Evolutionary conservation across 805 yeast genomes (phyloP), one percentile per base, ranked within the genome.

Genomic region (Kluyveromyces lactis): DNA sequence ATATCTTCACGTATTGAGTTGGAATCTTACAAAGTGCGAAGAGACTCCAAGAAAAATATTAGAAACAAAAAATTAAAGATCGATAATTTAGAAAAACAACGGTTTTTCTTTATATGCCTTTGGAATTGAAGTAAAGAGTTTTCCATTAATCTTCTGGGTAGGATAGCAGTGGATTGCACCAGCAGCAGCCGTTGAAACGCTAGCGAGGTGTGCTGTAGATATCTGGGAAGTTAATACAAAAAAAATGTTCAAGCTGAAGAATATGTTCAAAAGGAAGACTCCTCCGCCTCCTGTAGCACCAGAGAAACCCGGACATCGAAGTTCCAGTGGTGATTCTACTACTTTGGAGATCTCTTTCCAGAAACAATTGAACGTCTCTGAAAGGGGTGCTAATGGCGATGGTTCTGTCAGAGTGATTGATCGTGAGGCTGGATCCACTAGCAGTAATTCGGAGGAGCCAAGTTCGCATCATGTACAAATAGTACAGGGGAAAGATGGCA

Each of bases 251-350:
- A 46, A 47, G 46, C 38, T 47, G 31, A 47, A 48, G 39, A 45
- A 43, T 29, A 38, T 47, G 18, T 42, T 49, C 38, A 45, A 47
- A 21, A 46, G 45, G 36, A 49, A 48, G 33, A 48, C 45, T 11
- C 42, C 42, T 18, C 40, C 44, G 30, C 44, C 42, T 16, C 24
- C 29, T 34, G 32, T 33, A 29, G 36, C 12, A 29, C 21, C 17
- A 18, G 32, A 34, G 39, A 36, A 30, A 29, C 18, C 32, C 32
- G 32, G 27, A 39, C 26, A 29, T 16, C n/a, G 31, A n/a, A 39
- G 33, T 35, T 31, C 18, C 18, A 32, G 36, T 18, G 36, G 32
- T 17, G 33, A 16, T 10, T 38, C 17, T 2, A 27, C 37, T 12
- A 36, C 35, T 19, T 23, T 31, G 10, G 40, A 34, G 21, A 27